Evolutionary conservation across 768 basidiomycete genomes (phyloP).

Genomic region (Clathrus columnatus): DNA sequence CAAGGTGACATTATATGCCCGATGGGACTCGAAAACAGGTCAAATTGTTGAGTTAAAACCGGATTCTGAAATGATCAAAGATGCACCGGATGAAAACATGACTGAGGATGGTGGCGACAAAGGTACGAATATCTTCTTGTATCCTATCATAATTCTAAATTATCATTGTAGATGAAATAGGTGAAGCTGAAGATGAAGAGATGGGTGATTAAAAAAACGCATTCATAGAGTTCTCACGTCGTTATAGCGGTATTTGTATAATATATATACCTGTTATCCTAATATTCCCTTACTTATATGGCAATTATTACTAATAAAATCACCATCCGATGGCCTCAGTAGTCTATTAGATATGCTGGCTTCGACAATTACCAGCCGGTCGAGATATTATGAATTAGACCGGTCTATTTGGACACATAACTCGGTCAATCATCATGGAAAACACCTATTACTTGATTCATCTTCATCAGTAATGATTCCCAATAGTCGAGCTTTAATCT

Average conservation of each 20-base stretch:
- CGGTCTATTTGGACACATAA: too few species aligned
- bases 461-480: constrained; percentile 11
- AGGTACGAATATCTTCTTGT: background rate
- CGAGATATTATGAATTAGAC: too few species aligned
- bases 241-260: too few species aligned
- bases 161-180: background rate
- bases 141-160: background rate
- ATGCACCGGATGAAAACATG: background rate
- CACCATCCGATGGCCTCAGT: too few species aligned
- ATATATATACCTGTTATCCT: too few species aligned
- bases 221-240: too few species aligned
- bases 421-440: background rate
- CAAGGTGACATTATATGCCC: constrained; percentile 56
- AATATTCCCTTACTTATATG: too few species aligned
- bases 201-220: background rate
- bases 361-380: too few species aligned
- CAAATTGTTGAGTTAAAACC: constrained; percentile 54
- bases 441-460: background rate
- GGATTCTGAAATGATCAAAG: constrained; percentile 22
- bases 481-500: constrained; percentile 29
- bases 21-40: constrained; percentile 65
- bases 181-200: background rate
- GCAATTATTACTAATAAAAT: too few species aligned
- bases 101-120: background rate
- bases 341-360: too few species aligned